Evolutionary conservation across 2,329 filamentous ascomycete genomes (phyloP), one percentile per base, ranked within the genome.

Genomic region (Neodidymelliopsis sp.): DNA sequence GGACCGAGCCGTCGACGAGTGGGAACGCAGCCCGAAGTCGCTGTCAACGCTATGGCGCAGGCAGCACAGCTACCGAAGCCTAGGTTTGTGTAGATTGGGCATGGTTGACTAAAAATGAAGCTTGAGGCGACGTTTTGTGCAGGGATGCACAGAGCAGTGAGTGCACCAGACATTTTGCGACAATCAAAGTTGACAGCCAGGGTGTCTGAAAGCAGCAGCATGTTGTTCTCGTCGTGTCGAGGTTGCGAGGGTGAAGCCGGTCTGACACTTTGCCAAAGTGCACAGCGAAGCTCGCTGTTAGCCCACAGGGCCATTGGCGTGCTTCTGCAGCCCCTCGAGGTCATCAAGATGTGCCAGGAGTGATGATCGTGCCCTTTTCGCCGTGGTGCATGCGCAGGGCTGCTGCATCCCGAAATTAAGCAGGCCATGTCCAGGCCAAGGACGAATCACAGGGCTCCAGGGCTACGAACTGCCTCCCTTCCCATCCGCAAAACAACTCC

Each of bases 371-470:
- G 43, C 43, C 13, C 24, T 36, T 44, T 45, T 36, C 29, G 40
- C 47, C 24, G 29, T 34, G 40, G 41, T 49, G 47, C 40, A 50
- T 50, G 47, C 30, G 30, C 47, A 50, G 47, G 47, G 40, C 40
- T 45, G 40, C 40, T 45, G 36, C 30, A 13, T 37, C 31, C 47
- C 47, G 47, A 50, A 50, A 50, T 50, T 50, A 39, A 20, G 40
- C 41, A 50, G 36, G 47, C 40, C 20, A 45, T 50, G 23, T 42
- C 16, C 27, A 15, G n/a, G 59, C 62, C 63, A 66, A 66, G 62
- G 49, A 49, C 59, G 59, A 62, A 60, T 66, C 59, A 60, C 41
- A 51, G 48, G 31, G 36, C 52, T 60, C 47, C 54, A 56, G 55
- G 42, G 39, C 51, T 42, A 45, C 54, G 46, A 42, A 40, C 41